These are phyloP conservation scores for Pseudoscleropodium purum DNA, from an alignment of 225 moss, liverwort and hornwort genomes.

Conservation along the genomic window DNA sequence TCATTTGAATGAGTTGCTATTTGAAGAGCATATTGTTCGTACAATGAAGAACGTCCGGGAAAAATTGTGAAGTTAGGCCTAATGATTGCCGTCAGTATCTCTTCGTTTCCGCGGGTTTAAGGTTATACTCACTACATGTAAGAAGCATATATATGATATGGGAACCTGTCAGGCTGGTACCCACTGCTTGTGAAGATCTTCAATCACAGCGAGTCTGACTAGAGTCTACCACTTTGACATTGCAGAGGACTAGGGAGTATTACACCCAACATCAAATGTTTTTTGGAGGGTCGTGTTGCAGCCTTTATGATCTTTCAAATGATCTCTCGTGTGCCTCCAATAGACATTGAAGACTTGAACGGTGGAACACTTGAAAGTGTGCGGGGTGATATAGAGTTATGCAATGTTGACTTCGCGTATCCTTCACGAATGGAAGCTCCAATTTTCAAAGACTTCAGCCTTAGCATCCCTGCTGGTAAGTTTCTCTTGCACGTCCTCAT, in stretches of 20 bases:
- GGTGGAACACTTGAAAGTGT: slow-evolving; percentile 25
- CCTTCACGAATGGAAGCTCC: slow-evolving; percentile 47
- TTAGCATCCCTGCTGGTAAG: slow-evolving; percentile 24
- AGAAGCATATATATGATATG: not conserved
- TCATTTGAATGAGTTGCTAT: not conserved
- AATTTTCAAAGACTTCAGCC: slow-evolving; percentile 37
- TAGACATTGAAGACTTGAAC: slow-evolving; percentile 20
- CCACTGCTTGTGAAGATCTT: not conserved
- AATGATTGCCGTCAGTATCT: not conserved
- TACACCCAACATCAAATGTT: slow-evolving; percentile 46
- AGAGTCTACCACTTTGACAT: not conserved
- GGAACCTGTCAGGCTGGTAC: not conserved
- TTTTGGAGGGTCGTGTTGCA: slow-evolving; percentile 42
- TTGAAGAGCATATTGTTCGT: not conserved
- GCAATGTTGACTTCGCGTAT: slow-evolving; percentile 46
- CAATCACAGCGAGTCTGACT: not conserved
- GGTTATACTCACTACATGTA: not conserved
- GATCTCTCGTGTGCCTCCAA: slow-evolving; percentile 37
- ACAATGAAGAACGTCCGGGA: not conserved
- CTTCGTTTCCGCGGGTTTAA: not conserved
- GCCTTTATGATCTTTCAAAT: slow-evolving; percentile 54
- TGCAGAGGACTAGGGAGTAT: slow-evolving; percentile 60
- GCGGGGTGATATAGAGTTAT: slow-evolving; percentile 48
- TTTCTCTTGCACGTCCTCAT: not conserved
- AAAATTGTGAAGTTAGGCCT: not conserved